Evolutionary conservation across 371 early-diverging fungal species (phyloP), one percentile per base, ranked within the genome.

Genomic region (Pancytospora philotis): DNA sequence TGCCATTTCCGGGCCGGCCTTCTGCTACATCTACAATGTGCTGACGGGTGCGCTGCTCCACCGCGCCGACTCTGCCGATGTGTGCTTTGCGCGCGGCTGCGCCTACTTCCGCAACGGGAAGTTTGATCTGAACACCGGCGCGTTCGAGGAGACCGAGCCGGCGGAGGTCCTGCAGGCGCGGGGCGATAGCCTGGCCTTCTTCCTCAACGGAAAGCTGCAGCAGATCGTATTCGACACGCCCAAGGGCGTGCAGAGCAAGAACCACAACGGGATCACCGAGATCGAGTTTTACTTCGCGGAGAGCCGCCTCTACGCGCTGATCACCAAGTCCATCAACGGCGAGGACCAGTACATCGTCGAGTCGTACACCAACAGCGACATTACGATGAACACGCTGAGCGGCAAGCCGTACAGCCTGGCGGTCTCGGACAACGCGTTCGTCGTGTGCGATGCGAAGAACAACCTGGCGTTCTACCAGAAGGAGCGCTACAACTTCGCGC

Each of bases 301-400:
- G 28, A 51, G 30, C 0, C 38, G 48, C 30, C 31, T 69, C 35
- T 74, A 53, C 63, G 71, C 55, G n/a, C 41, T 66, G 3, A 45
- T 74, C 4, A 65, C 70, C 27, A 74, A 74, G 55, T 50, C 16
- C 22, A 62, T 68, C 28, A 55, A 68, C 1, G 34, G 52, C 36
- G 45, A n/a, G 13, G 3, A 19, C 4, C 31, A 62, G 0, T 63
- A 73, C 37, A 31, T 60, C 30, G 10, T 73, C 2, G 74, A 74
- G 39, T 35, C 36, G 13, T 74, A 65, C 49, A n/a, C 27, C 6
- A 22, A 48, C 22, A 50, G 62, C 22, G 50, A 60, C 13, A 69
- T 74, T 22, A 57, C 63, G 16, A 27, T 51, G 0, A 59, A 50
- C 27, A 56, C 48, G 4, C 56, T 74, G 8, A 56, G 51, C 1